A percentile compares a stretch with the other conserved stretches of the same genome.
phyloP scores from a whole-genome alignment of 202 grass and related monocot species.

The Dendrocalamus latiflorus region DNA sequence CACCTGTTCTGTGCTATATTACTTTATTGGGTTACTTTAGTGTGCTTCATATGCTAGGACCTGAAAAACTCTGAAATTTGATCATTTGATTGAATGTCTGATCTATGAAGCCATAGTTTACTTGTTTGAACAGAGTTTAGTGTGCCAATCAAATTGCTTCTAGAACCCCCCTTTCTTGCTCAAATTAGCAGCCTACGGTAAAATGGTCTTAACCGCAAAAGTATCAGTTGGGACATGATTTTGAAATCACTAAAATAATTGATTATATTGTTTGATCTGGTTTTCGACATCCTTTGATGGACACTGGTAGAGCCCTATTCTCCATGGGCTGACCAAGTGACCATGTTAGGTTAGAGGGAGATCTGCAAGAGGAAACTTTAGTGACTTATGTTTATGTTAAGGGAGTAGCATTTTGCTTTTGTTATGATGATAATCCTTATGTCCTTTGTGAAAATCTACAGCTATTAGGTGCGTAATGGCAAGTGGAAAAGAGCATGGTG shows the following conservation, averaged over 20 bases:
- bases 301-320: not conserved
- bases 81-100: not conserved
- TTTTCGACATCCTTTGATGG: conserved; percentile 2
- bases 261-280: not conserved
- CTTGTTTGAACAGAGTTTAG: not conserved
- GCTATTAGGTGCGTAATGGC: conserved; percentile 54
- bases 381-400: not conserved
- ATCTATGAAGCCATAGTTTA: not conserved
- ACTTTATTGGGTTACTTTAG: not conserved
- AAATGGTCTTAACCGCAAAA: not conserved
- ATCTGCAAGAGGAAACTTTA: not conserved
- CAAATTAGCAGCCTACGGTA: not conserved
- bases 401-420: not conserved
- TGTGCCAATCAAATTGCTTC: not conserved
- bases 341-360: not conserved
- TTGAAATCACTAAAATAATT: not conserved
- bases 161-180: not conserved
- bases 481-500: conserved; percentile 38
- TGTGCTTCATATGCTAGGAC: not conserved
- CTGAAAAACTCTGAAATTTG: not conserved
- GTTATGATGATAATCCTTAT: not conserved
- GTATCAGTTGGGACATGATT: not conserved
- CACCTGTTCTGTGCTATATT: not conserved
- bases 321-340: not conserved
- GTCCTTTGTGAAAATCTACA: conserved; percentile 19